Base-by-base conservation (phyloP, 1,284 basidiomycete genomes). In the Ceratorhiza oryzae-sativae region DNA sequence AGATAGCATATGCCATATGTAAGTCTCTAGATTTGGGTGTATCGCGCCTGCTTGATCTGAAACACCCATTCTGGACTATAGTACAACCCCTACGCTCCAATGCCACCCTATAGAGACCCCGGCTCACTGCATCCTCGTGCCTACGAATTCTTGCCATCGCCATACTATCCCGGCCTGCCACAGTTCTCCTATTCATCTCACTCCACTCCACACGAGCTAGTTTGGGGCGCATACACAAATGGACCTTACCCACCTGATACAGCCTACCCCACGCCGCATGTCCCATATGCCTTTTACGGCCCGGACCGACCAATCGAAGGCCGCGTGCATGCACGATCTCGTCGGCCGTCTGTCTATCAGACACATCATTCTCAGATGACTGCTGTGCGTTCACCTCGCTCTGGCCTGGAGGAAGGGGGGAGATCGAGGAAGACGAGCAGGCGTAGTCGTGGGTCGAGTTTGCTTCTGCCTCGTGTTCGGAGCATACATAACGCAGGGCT, bases 41-140 rank as follows among this genome's bases (percentile, higher is more conserved):
- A 45, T 42, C 39, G 13, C 20, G 49, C 65, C 65, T 68, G 39
- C 65, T 46, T 41, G 53, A 68, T 68, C 65, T 68, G 65, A 68
- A 68, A 68, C 65, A 41, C 51, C 27, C 15, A 46, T 58, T 68
- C 41, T 56, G 65, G 51, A 18, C n/a, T 58, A 48, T 39, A 67
- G 62, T 51, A 68, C 51, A 41, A 58, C 42, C 51, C 51, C 20
- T 58, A 58, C 30, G 39, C 65, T 56, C 65, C 51, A 68, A 55
- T 42, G 13, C 42, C 4, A 45, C 20, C 30, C 12, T 58, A 68
- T 41, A 53, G 65, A 58, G 65, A 45, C 65, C 65, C 65, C 36
- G 41, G 41, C 23, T 68, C 65, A 68, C 65, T 41, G 25, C 36
- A 58, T 58, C 65, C 65, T 68, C 65, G 65, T 68, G 65, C 42